Base-by-base conservation (phyloP, 352 stramenopile species). In the Pythium rishiriense region DNA sequence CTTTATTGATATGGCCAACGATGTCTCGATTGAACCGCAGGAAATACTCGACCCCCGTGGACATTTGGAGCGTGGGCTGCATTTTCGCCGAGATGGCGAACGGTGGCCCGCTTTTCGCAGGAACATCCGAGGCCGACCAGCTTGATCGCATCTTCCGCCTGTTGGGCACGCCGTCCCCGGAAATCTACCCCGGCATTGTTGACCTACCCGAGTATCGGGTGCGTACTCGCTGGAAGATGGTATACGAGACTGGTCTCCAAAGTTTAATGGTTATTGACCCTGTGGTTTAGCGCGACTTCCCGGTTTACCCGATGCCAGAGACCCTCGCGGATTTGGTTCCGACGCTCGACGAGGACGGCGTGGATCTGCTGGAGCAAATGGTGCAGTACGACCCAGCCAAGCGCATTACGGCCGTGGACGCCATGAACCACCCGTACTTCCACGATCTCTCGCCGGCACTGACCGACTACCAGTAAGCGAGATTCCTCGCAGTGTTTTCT, bases 1-100 rank as follows among this genome's bases (percentile, higher is more conserved):
- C n/a, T n/a, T n/a, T n/a, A n/a, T n/a, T n/a, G n/a, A n/a, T n/a
- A n/a, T n/a, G n/a, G n/a, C n/a, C n/a, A n/a, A n/a, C n/a, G n/a
- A n/a, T n/a, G n/a, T n/a, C n/a, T n/a, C n/a, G n/a, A n/a, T 41
- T n/a, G 3, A 0, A 29, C 46, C 29, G 24, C 56, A 94, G 86
- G 55, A 98, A 98, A 74, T 99, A 99, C 75, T 98, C 94, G 42
- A 99, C 97, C 14, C 97, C 97, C 3, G 97, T 99, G 33, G 98
- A 99, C 76, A 99, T 99, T 63, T 99, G 98, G 98, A 98, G 87
- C 70, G 97, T 99, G 35, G 98, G 98, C 52, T 98, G 84, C 88
- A 99, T 99, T 67, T 99, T 99, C 76, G 97, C 97, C 25, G 98
- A 98, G 62, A 98, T 98, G 93, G 86, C 90, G 28, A 96, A 96